Base-by-base conservation (phyloP, 2,329 filamentous ascomycete genomes). In the Colletotrichum lentis region DNA sequence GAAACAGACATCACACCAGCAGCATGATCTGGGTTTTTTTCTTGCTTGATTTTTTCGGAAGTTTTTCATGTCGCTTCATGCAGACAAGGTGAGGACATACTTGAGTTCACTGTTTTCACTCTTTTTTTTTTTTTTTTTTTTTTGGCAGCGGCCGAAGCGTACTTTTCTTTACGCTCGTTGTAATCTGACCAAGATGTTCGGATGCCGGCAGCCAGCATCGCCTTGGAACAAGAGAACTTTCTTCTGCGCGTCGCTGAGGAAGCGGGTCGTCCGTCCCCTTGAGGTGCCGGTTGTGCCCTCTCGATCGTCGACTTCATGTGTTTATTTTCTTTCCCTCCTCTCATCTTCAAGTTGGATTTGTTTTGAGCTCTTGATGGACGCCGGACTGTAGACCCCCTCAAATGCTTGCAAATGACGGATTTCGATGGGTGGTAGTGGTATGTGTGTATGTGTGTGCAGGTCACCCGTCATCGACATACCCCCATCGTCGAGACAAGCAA, bases 131-230 rank as follows among this genome's bases (percentile, higher is more conserved):
- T 72, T 72, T 73, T 71, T 68, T 72, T 67, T 64, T 71, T 73
- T 72, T 71, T 72, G 71, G 75, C 73, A 73, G 61, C 56, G 55
- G 61, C 18, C 65, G 35, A 57, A 69, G 77, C 76, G 76, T 80
- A 76, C 75, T 72, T 73, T 83, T 82, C 79, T 81, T 75, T 84
- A 85, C 83, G 76, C 78, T 84, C 82, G 80, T 86, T 84, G 80
- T 84, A 83, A 83, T 84, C 77, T 75, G 75, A 74, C 73, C 71
- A 75, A 76, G 74, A 73, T 76, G 73, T 44, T 65, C 75, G 75
- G 75, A 72, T 77, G 75, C 80, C 77, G 79, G 73, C 76, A 74
- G 75, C 73, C 74, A 73, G 72, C 67, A 71, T 74, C 71, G 77
- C 74, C 74, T 58, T 72, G 59, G 52, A 58, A 62, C 50, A 61